Evolutionary conservation across 345 rosid species (phyloP).

Genomic region (Gynandropsis gynandra): DNA sequence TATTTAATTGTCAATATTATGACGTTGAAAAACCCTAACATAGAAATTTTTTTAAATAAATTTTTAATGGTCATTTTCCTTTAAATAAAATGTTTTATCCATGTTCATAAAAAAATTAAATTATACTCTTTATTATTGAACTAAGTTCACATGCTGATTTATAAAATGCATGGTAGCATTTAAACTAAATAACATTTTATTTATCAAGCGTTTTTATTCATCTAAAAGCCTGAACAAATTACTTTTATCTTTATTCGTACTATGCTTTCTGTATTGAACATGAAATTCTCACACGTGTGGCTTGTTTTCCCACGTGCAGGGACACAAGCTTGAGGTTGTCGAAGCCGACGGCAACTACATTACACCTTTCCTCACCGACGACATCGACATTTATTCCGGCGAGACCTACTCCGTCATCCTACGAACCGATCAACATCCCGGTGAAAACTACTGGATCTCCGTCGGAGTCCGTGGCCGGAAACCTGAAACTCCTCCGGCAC

Average conservation of each 20-base stretch:
- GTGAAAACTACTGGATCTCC: slow-evolving; percentile 50
- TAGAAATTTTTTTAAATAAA: neutral
- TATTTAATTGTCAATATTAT: neutral
- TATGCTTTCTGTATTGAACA: no score
- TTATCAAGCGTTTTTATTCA: no score
- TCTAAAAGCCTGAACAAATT: no score
- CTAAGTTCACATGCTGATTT: no score
- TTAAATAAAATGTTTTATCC: no score
- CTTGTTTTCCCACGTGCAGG: slow-evolving; percentile 29
- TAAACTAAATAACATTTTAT: no score
- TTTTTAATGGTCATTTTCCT: neutral
- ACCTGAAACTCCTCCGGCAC: slow-evolving; percentile 51
- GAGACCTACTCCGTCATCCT: slow-evolving; percentile 74
- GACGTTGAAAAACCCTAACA: neutral
- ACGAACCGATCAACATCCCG: slow-evolving; percentile 44
- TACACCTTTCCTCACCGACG: slow-evolving; percentile 46
- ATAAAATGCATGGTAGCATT: no score
- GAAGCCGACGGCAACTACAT: slow-evolving; percentile 92
- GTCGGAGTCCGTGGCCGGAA: slow-evolving; percentile 51
- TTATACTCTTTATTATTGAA: neutral
- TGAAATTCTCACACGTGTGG: slow-evolving; percentile 10
- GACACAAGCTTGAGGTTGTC: slow-evolving; percentile 65
- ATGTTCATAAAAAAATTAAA: neutral
- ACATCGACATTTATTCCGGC: slow-evolving; percentile 70
- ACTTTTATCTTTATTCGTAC: no score